Evolutionary conservation across 2,329 filamentous ascomycete genomes (phyloP), one percentile per base, ranked within the genome.

Genomic region (Alternaria arborescens): DNA sequence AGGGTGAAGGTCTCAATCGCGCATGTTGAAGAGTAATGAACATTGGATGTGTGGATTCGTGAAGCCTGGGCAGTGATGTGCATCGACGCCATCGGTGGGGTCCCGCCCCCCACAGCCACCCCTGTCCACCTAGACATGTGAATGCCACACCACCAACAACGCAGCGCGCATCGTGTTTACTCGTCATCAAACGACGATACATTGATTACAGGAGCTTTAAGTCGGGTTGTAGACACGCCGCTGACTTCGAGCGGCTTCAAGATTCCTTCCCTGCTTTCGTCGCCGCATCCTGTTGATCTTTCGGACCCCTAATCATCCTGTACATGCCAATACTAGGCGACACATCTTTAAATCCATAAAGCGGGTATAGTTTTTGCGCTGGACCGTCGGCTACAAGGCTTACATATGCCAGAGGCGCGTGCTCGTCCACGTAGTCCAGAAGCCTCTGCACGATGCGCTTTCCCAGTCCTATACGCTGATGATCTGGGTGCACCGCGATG

Each of bases 381-480:
- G 80, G 74, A 18, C 67, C 73, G 61, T 85, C 83, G 6, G 83
- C 83, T 5, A 83, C 71, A 54, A 86, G 64, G 40, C 73, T 80
- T 8, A 86, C 78, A 63, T 81, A 84, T 2, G 81, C 79, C 7
- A 71, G 62, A 0, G 81, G 80, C 5, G 80, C 81, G 22, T 80
- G 69, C 16, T 73, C 66, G 59, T 79, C 73, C 41, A 85, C 79
- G 52, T 79, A 77, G 18, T 69, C 73, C 36, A 85, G 63, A 41
- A 85, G 70, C 20, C 71, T 68, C 65, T 80, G 78, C 71, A 85
- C 69, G 36, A 86, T 76, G 22, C 75, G 73, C 52, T 82, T 80
- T 8, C 81, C 84, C 1, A 86, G 68, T 0, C 84, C 83, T 52
- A 77, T 79, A 11, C 81, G 78, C 61, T 83, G 83, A 59, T 86